Evolutionary conservation across 345 rosid genomes (phyloP).

Genomic region (Eucalyptus polyanthemos): DNA sequence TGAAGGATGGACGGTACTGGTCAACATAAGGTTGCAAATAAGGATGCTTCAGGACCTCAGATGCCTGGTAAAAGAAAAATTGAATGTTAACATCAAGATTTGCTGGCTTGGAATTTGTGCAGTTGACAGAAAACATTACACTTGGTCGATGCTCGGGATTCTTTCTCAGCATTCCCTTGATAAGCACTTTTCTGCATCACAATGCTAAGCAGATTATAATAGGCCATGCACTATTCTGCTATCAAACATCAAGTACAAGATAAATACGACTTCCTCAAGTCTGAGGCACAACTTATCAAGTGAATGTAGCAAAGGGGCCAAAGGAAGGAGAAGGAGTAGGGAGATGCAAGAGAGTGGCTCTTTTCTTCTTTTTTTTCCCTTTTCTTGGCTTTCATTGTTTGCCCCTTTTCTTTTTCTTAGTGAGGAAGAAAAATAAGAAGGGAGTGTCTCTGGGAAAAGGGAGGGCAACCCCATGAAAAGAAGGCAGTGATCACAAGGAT

Average conservation of each 20-base stretch:
- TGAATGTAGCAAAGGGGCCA: background rate
- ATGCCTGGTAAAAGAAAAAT: conserved; percentile 42
- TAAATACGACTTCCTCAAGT: background rate
- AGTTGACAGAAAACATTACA: conserved; percentile 36
- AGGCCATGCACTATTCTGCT: background rate
- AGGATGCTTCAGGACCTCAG: conserved; percentile 94
- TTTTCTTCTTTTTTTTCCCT: background rate
- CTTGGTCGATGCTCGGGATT: conserved; percentile 95
- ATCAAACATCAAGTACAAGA: background rate
- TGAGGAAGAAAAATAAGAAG: background rate
- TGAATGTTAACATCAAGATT: background rate
- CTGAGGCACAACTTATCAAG: background rate
- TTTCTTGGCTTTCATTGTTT: background rate
- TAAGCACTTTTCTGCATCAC: conserved; percentile 62
- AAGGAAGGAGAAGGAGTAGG: background rate
- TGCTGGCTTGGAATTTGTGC: background rate
- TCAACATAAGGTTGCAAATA: conserved; percentile 87
- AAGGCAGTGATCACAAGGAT: background rate
- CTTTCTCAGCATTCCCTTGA: conserved; percentile 96
- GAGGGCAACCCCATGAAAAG: background rate
- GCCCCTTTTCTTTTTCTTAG: background rate
- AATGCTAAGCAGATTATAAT: conserved; percentile 1
- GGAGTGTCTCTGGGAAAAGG: background rate
- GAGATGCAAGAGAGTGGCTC: background rate
- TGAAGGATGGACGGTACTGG: conserved; percentile 54